These are phyloP conservation scores for Globisporangium paddicum DNA, from an alignment of 352 stramenopile genomes.

Conservation along the genomic window DNA sequence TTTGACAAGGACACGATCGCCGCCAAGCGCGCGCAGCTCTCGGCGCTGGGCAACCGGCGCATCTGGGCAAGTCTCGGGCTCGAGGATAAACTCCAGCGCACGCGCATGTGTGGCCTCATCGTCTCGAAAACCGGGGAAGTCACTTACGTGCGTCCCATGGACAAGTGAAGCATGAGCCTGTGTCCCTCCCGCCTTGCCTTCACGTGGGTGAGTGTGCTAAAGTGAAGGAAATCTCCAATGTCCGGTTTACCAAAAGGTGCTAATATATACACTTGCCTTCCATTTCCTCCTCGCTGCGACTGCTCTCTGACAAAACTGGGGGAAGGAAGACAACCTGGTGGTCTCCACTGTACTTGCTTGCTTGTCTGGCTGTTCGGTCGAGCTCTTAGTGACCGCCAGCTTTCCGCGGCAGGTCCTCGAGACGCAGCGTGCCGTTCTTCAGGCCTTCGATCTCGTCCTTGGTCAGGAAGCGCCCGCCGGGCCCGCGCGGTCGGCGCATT, in stretches of 20 bases:
- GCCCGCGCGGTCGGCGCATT: slow-evolving; percentile 78
- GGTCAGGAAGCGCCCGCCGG: slow-evolving; percentile 80
- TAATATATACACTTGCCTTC: slow-evolving; percentile 6
- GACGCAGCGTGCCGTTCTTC: slow-evolving; percentile 55
- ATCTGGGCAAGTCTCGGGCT: slow-evolving; percentile 85
- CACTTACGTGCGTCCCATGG: slow-evolving; percentile 54
- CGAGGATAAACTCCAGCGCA: slow-evolving; percentile 64
- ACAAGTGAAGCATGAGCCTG: slow-evolving; percentile 31
- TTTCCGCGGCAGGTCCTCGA: slow-evolving; percentile 55
- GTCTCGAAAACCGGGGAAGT: slow-evolving; percentile 74
- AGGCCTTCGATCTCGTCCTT: slow-evolving; percentile 74
- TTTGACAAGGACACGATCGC: slow-evolving; percentile 80
- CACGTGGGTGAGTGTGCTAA: no score
- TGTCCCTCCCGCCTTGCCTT: no score
- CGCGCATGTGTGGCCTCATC: slow-evolving; percentile 53
- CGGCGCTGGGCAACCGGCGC: slow-evolving; percentile 65
- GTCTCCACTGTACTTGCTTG: no score
- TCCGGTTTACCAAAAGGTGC: background rate
- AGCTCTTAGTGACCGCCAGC: slow-evolving; percentile 15
- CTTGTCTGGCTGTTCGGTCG: no score
- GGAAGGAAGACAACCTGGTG: no score
- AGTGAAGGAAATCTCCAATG: background rate
- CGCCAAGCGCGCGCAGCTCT: slow-evolving; percentile 73
- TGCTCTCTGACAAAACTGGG: background rate
- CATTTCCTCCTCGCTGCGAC: background rate